Evolutionary conservation across 345 rosid species (phyloP).

Genomic region (Lenwebbia sp.): DNA sequence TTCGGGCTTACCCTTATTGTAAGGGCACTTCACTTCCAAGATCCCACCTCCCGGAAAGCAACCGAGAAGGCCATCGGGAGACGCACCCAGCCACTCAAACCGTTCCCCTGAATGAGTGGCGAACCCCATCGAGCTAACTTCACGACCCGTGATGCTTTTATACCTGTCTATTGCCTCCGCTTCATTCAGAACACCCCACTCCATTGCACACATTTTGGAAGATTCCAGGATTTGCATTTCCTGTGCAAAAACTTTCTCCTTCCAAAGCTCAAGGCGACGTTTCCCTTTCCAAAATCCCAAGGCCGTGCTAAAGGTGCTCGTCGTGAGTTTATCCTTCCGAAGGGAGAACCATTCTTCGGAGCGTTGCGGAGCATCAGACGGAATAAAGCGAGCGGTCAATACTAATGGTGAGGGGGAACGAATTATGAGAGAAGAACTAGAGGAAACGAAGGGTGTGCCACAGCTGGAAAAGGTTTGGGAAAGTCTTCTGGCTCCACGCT

Average conservation of each 20-base stretch:
- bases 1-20: constrained; percentile 87
- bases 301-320: constrained; percentile 93
- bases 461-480: constrained; percentile 16
- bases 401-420: constrained; percentile 31
- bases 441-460: constrained; percentile 14
- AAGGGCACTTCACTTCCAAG: constrained; percentile 90
- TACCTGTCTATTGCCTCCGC: constrained; percentile 61
- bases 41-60: constrained; percentile 55
- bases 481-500: constrained; percentile 7
- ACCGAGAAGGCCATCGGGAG: constrained; percentile 82
- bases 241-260: constrained; percentile 58
- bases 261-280: constrained; percentile 81
- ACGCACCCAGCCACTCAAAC: constrained; percentile 80
- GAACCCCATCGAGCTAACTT: constrained; percentile 61
- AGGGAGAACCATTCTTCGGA: constrained; percentile 95
- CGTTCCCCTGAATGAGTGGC: constrained; percentile 57
- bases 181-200: constrained; percentile 83
- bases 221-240: constrained; percentile 24
- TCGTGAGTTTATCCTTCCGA: constrained; percentile 68
- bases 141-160: constrained; percentile 60
- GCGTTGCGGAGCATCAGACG: constrained; percentile 57
- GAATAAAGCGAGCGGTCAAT: constrained; percentile 26
- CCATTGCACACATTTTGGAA: constrained; percentile 47
- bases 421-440: constrained; percentile 7
- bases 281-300: constrained; percentile 87